A percentile compares a stretch with the other conserved stretches of the same genome.
Evolutionary conservation across 768 basidiomycete genomes (phyloP).

Genomic region (Hericium coralloides): DNA sequence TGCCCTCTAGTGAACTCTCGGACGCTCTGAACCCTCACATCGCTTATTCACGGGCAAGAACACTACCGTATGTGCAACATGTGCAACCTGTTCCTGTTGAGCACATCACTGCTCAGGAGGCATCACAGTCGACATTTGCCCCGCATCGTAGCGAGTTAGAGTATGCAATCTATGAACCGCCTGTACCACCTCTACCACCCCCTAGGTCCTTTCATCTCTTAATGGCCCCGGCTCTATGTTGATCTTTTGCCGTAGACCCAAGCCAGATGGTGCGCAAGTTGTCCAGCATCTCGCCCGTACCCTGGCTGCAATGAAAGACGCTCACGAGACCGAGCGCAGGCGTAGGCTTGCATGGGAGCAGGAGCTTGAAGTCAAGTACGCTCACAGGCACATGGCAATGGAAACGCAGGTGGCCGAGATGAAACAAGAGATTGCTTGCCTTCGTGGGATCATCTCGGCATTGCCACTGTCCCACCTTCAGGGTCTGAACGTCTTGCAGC

Average conservation of each 20-base stretch:
- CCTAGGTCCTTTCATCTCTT: constrained; percentile 3
- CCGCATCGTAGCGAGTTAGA: constrained; percentile 60
- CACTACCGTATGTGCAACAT: constrained; percentile 3
- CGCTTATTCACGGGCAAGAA: constrained; percentile 24
- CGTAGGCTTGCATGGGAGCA: constrained; percentile 61
- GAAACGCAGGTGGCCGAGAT: constrained; percentile 47
- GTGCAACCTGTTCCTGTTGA: background rate
- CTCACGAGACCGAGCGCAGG: constrained; percentile 50
- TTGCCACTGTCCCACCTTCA: background rate
- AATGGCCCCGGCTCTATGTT: background rate
- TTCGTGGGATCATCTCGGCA: constrained; percentile 31
- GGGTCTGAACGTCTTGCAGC: no score
- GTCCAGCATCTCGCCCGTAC: constrained; percentile 56
- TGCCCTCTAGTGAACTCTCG: constrained; percentile 68
- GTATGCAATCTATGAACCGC: constrained; percentile 43
- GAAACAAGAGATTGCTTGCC: constrained; percentile 40
- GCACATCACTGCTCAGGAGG: background rate
- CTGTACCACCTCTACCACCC: constrained; percentile 23
- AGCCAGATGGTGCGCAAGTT: constrained; percentile 25
- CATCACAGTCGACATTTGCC: constrained; percentile 12
- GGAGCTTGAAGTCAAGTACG: constrained; percentile 54
- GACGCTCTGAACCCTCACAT: constrained; percentile 71
- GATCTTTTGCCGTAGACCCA: constrained; percentile 7
- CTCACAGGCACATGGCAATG: constrained; percentile 48
- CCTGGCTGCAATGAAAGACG: constrained; percentile 46